Base-by-base conservation (phyloP, 371 early-diverging fungal species). In the Basidiobolus meristosporus region DNA sequence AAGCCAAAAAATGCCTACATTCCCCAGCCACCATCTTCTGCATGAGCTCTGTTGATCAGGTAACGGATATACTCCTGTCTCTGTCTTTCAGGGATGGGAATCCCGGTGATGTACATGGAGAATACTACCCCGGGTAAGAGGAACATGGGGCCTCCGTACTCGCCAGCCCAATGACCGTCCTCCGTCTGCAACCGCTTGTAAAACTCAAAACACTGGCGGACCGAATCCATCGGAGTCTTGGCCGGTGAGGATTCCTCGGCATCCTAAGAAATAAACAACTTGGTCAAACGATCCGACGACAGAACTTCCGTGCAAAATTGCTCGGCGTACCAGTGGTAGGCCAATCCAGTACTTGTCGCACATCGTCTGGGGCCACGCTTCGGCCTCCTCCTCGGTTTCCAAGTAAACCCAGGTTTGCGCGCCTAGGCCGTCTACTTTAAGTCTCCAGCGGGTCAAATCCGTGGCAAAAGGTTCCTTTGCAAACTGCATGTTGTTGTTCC, bases 121-220 rank as follows among this genome's bases (percentile, higher is more conserved):
- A 97, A 83, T 29, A 77, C 65, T 7, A 92, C 46, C 9, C 96
- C 96, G 11, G 90, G 89, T 16, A 90, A 65, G 40, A 95, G 56
- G 57, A 97, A 97, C 83, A 93, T 79, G 19, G 97, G 96, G 2
- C 97, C 97, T 42, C 90, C 96, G 57, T 93, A 95, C 47, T 90
- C 88, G 31, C 95, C 91, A 2, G 87, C 82, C 83, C 88, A 96
- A 65, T 92, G 93, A 2, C 97, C 97, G 45, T 90, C 91, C 32
- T 70, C 73, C n/a, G 90, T 89, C 54, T 95, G 97, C 23, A 93
- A 63, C 12, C 62, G 61, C 45, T 73, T 67, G 45, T 72, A 86
- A 57, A 90, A 97, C 40, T 75, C 70, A 54, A 82, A 80, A 7
- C 90, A 89, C 51, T 87, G 88, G 21, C 73, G 67, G 10, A 92